Evolutionary conservation across 1,139 yeast species (phyloP), one percentile per base, ranked within the genome.

Genomic region (Taphrina wiesneri): DNA sequence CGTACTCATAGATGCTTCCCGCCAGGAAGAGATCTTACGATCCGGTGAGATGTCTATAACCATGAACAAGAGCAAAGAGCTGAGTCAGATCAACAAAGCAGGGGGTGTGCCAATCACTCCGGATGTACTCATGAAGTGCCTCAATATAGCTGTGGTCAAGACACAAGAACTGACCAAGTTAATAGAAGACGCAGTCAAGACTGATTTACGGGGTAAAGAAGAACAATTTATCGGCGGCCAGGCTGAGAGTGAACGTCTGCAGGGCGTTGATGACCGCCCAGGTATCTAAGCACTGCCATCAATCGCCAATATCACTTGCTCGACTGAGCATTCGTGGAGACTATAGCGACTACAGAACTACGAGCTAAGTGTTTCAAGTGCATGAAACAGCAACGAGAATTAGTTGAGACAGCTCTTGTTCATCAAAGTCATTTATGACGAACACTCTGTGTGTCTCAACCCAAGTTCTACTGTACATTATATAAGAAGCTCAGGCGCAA

Each of bases 31-130:
- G 74, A 76, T 82, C 25, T 77, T 91, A 28, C 81, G 95, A 68
- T 88, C 87, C 67, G 96, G 97, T 34, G 83, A 84, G 15, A 80
- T 93, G 76, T 89, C 96, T 1, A 85, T 93, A 30, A 91, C 99
- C 0, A 77, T 92, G 68, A 93, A 93, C 76, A 90, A 89, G 72
- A 93, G 92, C 75, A 82, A 95, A 71, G 99, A 93, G 73, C 79
- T 93, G 21, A 90, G 96, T 64, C 99, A 93, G 75, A 81, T 95
- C 49, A 83, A 89, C 59, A 93, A 93, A 73, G 88, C 91, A 52
- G 99, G 99, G 59, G 97, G 98, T 0, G 79, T 90, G 57, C 88
- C 96, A 1, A 85, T 93, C 70, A 93, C 90, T 72, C 91, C 96
- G 0, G 75, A 82, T 56, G 79, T 83, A 41, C 78, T 93, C 66